Base-by-base conservation (phyloP, 805 yeast species). In the Brettanomyces custersianus region DNA sequence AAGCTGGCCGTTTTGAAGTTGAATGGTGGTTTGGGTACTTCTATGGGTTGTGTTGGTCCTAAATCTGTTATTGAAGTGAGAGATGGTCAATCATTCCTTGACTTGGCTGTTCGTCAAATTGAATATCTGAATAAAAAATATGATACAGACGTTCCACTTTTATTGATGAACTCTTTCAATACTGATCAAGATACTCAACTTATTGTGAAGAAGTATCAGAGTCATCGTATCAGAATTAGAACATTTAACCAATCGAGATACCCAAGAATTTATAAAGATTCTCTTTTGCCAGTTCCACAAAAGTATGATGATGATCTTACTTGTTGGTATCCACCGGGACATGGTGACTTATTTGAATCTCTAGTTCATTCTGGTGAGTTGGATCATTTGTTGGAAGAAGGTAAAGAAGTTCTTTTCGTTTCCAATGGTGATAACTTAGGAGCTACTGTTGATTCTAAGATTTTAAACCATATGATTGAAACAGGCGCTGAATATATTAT, bases 1-100 rank as follows among this genome's bases (percentile, higher is more conserved):
- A 88, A 88, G 62, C 73, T 92, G 58, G 97, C 96, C 7, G 98
- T 92, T 29, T 72, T 92, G 62, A 92, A 92, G 67, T 74, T 92
- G 59, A 92, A 92, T 59, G 98, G 98, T 70, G 98, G 98, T 29
- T 72, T 92, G 49, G 98, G 98, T 57, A 92, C 98, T 16, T 90
- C 97, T 8, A 92, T 92, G 98, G 98, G 98, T 40, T 92, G 98
- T 68, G 96, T 92, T 43, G 98, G 98, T 40, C 98, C 98, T 45
- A 88, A 88, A 64, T 84, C 95, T 20, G 94, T 92, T 47, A 92
- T 92, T 57, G 98, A 92, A 68, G 98, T 92, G 33, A 83, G 98
- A 63, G 98, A 92, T 52, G 97, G 97, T 42, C 94, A 92, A 72
- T 83, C 96, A 29, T 92, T 92, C 62, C 72, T 92, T 59, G 98